Percentiles rank a stretch among this genome's conserved stretches.
phyloP scores from a whole-genome alignment of 257 asterid genomes.

The Misopates orontium region DNA sequence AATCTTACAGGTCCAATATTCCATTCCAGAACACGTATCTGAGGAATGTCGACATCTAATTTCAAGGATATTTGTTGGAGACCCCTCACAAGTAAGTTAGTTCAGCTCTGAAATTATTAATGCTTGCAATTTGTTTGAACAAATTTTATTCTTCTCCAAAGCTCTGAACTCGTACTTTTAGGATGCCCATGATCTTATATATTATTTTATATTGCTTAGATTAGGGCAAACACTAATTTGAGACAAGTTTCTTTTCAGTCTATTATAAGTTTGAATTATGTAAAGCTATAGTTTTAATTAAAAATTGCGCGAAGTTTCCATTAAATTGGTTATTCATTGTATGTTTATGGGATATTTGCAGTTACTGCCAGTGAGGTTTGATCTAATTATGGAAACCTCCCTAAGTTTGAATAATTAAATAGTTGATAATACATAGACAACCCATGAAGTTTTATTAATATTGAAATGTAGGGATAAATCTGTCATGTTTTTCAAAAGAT shows the following conservation, averaged over 20 bases:
- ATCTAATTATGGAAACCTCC: no score
- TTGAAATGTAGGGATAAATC: no score
- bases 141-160: background rate
- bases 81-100: slow-evolving; percentile 58
- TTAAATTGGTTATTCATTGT: no score
- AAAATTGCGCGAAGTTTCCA: background rate
- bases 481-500: no score
- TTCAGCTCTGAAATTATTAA: slow-evolving; percentile 11
- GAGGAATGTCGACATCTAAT: slow-evolving; percentile 68
- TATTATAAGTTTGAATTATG: background rate
- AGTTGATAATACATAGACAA: no score
- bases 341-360: no score
- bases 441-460: no score
- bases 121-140: background rate
- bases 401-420: no score
- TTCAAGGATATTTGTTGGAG: slow-evolving; percentile 70
- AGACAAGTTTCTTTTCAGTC: background rate
- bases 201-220: background rate
- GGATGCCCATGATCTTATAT: background rate
- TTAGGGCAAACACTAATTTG: background rate
- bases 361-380: no score
- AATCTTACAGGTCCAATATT: slow-evolving; percentile 61
- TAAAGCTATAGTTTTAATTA: background rate
- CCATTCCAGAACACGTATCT: slow-evolving; percentile 64
- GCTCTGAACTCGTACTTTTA: background rate